Base-by-base conservation (phyloP, 2,329 filamentous ascomycete genomes). In the Tricladium varicosporioides region DNA sequence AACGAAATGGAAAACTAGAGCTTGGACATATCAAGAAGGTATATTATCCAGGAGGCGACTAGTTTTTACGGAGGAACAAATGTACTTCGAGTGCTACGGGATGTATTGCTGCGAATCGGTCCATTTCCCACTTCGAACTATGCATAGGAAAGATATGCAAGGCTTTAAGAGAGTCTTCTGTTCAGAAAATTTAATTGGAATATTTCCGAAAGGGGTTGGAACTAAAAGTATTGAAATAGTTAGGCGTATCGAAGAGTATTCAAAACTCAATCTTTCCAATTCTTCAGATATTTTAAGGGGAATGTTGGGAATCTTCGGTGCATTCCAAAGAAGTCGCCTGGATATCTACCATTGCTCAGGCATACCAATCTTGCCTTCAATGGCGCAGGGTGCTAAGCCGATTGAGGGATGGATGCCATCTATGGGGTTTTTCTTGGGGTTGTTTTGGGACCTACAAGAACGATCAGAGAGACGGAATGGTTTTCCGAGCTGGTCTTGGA, bases 1-100 rank as follows among this genome's bases (percentile, higher is more conserved):
- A 14, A 46, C 53, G n/a, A 53, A 54, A 48, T 69, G 65, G 63
- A 47, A 14, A 1, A 63, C 57, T 3, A 53, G 70, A 61, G 72
- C 64, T 5, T 74, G 71, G 72, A 74, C 71, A 3, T 71, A 67
- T 56, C 71, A 74, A 59, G 72, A 74, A 59, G 67, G 53, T 5
- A 33, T 71, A 1, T 59, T 72, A 2, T 67, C 67, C 11, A 42
- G 55, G 2, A 65, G 70, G 10, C 59, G 67, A 14, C 60, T 73
- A 7, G 62, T 71, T n/a, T 73, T 74, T 54, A 67, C 68, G 0
- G 63, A 69, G 4, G 52, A 69, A 15, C 62, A 70, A 53, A 52
- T 68, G 14, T 69, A 65, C 33, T 69, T 62, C 47, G 55, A 65
- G 52, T 70, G 68, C 58, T 46, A 58, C 27, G 43, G 46, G 16